Evolutionary conservation across 2,329 filamentous ascomycete genomes (phyloP), one percentile per base, ranked within the genome.

Genomic region (Epichloe bromicola): DNA sequence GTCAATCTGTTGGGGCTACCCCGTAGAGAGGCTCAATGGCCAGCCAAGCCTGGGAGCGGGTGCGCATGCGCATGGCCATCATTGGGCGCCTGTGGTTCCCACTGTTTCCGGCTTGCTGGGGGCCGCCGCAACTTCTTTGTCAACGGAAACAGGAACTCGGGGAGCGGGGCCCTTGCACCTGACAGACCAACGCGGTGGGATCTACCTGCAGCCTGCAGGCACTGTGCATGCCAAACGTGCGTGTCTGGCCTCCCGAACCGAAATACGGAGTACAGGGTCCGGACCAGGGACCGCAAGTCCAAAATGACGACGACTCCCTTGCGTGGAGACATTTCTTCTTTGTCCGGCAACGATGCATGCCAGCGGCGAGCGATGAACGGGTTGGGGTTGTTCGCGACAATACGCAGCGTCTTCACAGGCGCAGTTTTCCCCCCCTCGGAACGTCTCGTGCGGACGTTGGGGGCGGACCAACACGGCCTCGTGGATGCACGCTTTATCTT

Each of bases 1-100:
- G 51, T 48, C 42, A 52, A 50, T 52, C 52, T 54, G 52, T 54
- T 54, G 50, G 52, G 52, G 50, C 39, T 47, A 30, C 26, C 11
- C 10, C 26, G 8, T 30, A 54, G 51, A 54, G 51, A 51, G 45
- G 33, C 42, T 51, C 45, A 53, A 46, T 49, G 26, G 20, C 42
- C 19, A 43, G 46, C 40, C 33, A 39, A 41, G 50, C 46, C 41
- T 38, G 38, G 37, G 38, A 48, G 14, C 37, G 45, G 37, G 47
- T 17, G 33, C 26, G 20, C 41, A 44, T 42, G 48, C 39, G 12
- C 45, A 26, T 45, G 5, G 34, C 12, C 4, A 17, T 19, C 34
- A 36, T 30, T 17, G 17, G n/a, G 14, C 34, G 34, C 6, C 15
- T 47, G 15, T 33, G 12, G 34, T 44, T 38, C 41, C 34, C 48